Evolutionary conservation across 495 filamentous ascomycete species (phyloP).

Genomic region (Rhypophila decipiens): DNA sequence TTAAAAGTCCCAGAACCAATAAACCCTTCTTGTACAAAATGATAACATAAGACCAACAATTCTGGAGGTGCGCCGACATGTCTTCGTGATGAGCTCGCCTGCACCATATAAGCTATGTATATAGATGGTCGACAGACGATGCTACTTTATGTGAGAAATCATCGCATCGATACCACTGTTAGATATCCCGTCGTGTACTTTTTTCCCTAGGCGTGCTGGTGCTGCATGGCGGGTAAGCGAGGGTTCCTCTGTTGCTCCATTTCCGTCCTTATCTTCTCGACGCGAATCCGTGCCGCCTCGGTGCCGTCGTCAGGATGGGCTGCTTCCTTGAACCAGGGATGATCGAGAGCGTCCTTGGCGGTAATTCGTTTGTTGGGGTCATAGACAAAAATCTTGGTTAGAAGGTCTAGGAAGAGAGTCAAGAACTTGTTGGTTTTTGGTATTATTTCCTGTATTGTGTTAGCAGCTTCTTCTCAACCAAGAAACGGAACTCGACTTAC

Average conservation of each 20-base stretch:
- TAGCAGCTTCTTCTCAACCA: too few species aligned
- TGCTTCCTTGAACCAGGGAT: constrained; percentile 89
- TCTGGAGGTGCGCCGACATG: constrained; percentile 10
- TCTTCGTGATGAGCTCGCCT: constrained; percentile 10
- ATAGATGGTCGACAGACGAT: constrained; percentile 1
- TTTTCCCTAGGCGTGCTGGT: constrained; percentile 2
- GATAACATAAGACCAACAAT: constrained; percentile 13
- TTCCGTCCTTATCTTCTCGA: constrained; percentile 40
- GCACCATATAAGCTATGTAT: constrained; percentile 9
- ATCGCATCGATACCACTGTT: constrained; percentile 1
- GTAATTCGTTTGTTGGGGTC: constrained; percentile 86
- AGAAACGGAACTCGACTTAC: constrained; percentile 60
- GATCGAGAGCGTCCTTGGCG: constrained; percentile 82
- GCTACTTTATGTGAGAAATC: constrained; percentile 7
- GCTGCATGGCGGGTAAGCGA: constrained; percentile 8
- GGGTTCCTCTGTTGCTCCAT: constrained; percentile 3
- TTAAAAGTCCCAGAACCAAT: not conserved
- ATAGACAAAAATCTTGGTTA: constrained; percentile 90
- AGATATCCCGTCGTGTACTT: constrained; percentile 2
- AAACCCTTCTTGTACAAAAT: not conserved
- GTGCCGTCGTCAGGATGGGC: constrained; percentile 82
- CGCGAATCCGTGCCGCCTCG: constrained; percentile 72
- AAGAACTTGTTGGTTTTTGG: constrained; percentile 74
- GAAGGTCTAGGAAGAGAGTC: constrained; percentile 76
- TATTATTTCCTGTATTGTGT: constrained; percentile 71